These are phyloP conservation scores for Ceratobasidium sp. DNA, from an alignment of 1,284 basidiomycete genomes.

Conservation along the genomic window DNA sequence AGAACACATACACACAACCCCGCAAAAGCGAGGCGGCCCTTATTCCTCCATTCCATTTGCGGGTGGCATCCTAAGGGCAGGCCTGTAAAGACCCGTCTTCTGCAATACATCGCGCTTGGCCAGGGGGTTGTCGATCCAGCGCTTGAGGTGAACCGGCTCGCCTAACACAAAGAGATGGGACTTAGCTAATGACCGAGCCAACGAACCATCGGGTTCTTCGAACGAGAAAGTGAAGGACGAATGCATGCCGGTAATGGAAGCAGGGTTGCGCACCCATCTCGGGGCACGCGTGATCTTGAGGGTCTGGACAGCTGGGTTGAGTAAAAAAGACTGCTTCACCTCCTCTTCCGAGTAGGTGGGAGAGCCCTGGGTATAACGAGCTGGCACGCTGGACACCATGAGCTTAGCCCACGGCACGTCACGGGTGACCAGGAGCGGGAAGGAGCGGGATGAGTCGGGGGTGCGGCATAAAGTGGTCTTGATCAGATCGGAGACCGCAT, in stretches of 20 bases:
- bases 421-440: not conserved
- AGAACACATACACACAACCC: too few species aligned
- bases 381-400: not conserved
- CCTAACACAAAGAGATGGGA: slow-evolving; percentile 5
- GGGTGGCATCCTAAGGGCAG: too few species aligned
- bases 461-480: too few species aligned
- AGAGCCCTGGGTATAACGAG: not conserved
- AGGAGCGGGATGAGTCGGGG: not conserved
- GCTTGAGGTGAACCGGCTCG: not conserved
- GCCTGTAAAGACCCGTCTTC: too few species aligned
- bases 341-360: not conserved
- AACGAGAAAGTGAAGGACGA: slow-evolving; percentile 10
- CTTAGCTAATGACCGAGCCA: not conserved
- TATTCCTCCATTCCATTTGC: too few species aligned
- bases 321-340: not conserved
- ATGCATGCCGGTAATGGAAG: not conserved
- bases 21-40: too few species aligned
- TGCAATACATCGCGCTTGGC: too few species aligned
- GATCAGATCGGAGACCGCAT: too few species aligned
- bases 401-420: not conserved
- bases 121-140: not conserved
- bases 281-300: slow-evolving; percentile 3
- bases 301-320: not conserved
- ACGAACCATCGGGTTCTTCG: slow-evolving; percentile 15
- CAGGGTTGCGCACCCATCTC: slow-evolving; percentile 10